Evolutionary conservation across 306 rosid species (phyloP).

Genomic region (Pterocarpus santalinus): DNA sequence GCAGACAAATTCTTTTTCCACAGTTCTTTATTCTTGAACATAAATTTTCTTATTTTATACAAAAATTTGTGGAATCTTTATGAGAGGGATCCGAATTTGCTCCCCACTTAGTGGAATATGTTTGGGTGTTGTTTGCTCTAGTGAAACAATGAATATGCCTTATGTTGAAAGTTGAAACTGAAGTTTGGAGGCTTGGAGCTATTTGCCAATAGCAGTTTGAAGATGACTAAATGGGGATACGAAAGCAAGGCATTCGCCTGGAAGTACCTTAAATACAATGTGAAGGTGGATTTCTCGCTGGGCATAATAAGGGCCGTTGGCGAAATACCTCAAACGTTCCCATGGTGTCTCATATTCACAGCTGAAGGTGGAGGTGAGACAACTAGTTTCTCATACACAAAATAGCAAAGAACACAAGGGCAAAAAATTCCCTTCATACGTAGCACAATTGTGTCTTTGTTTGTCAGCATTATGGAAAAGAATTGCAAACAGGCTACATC

Average conservation of each 20-base stretch:
- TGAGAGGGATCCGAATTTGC: background rate
- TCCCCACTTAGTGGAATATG: background rate
- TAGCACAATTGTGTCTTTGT: background rate
- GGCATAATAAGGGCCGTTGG: no score
- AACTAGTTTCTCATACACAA: slow-evolving; percentile 16
- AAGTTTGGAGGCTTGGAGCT: no score
- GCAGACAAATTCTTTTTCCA: background rate
- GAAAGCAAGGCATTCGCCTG: background rate
- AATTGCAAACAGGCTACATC: slow-evolving; percentile 3
- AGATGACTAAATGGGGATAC: no score
- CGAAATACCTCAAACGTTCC: background rate
- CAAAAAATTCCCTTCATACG: background rate
- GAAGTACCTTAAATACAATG: background rate
- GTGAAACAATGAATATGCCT: background rate
- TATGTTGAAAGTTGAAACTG: no score
- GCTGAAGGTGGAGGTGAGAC: slow-evolving; percentile 20
- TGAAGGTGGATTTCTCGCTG: background rate
- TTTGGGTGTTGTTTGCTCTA: background rate
- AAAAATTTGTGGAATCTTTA: slow-evolving; percentile 2
- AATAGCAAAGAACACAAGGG: background rate
- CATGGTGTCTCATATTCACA: background rate
- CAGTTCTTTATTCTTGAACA: background rate
- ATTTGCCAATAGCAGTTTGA: no score
- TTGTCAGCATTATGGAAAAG: slow-evolving; percentile 29
- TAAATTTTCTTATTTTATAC: background rate